Conservation (phyloP, 1,139 yeast species). For the Arxiozyma bovina region DNA sequence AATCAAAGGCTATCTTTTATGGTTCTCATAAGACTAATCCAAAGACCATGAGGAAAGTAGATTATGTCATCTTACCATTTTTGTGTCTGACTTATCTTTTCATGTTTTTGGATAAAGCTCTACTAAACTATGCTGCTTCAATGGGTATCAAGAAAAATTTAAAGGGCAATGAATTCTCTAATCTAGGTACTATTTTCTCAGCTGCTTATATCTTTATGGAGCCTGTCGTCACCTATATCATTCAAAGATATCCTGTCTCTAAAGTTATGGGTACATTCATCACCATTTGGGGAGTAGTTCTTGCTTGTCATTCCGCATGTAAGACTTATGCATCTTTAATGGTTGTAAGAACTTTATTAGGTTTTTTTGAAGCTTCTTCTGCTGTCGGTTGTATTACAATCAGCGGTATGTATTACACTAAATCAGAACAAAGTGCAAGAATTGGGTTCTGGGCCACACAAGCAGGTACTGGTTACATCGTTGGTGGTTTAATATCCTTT, state of each 20-base stretch:
- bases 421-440: slow-evolving; percentile 45
- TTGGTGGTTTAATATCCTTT: slow-evolving; percentile 50
- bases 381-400: slow-evolving; percentile 55
- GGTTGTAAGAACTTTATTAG: slow-evolving; percentile 44
- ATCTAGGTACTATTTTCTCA: slow-evolving; percentile 54
- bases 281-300: slow-evolving; percentile 43
- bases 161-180: slow-evolving; percentile 37
- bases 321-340: slow-evolving; percentile 42
- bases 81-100: slow-evolving; percentile 41
- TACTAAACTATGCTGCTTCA: slow-evolving; percentile 42
- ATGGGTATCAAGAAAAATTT: slow-evolving; percentile 43
- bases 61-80: slow-evolving; percentile 37
- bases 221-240: slow-evolving; percentile 42
- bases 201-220: slow-evolving; percentile 48
- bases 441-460: slow-evolving; percentile 41
- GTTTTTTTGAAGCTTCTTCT: slow-evolving; percentile 47
- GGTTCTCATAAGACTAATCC: slow-evolving; percentile 23
- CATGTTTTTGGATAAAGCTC: slow-evolving; percentile 44
- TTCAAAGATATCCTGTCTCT: slow-evolving; percentile 48
- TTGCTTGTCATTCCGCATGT: slow-evolving; percentile 44
- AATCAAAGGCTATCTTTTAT: slow-evolving; percentile 14
- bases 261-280: slow-evolving; percentile 41
- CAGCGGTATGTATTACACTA: slow-evolving; percentile 46
- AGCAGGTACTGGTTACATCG: slow-evolving; percentile 44
- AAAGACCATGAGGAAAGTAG: slow-evolving; percentile 35